phyloP scores from a whole-genome alignment of 768 basidiomycete species.

The Tulasnella sp. region DNA sequence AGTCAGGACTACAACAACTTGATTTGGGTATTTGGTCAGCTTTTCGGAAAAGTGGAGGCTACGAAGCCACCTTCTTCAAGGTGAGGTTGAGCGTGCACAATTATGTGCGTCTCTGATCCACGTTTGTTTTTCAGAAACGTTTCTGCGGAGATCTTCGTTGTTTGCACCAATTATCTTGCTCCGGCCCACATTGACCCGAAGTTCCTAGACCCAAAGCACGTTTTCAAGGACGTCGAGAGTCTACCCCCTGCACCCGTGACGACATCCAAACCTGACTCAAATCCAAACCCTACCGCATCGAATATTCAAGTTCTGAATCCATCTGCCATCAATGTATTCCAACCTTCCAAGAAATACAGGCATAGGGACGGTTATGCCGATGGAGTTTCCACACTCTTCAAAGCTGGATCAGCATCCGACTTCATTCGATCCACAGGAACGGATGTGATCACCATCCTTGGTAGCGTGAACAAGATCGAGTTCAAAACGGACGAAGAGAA shows the following conservation, averaged over 20 bases:
- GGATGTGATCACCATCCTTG: constrained; percentile 72
- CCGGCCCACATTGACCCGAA: constrained; percentile 95
- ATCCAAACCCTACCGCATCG: constrained; percentile 2
- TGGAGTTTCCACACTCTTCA: constrained; percentile 84
- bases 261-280: neutral
- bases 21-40: constrained; percentile 96
- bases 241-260: constrained; percentile 16
- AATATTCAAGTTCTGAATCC: constrained; percentile 1
- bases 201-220: constrained; percentile 93
- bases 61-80: constrained; percentile 97
- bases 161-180: constrained; percentile 87
- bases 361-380: constrained; percentile 80
- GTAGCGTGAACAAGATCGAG: constrained; percentile 59
- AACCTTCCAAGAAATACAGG: constrained; percentile 79
- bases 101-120: neutral
- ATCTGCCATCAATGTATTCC: constrained; percentile 59
- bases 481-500: constrained; percentile 80
- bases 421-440: constrained; percentile 42
- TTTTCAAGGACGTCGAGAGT: constrained; percentile 80
- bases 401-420: constrained; percentile 48
- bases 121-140: constrained; percentile 57
- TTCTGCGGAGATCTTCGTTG: constrained; percentile 98
- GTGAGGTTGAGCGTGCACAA: constrained; percentile 31
- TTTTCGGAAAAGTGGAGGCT: constrained; percentile 93
- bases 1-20: constrained; percentile 97